Evolutionary conservation across 2,329 filamentous ascomycete genomes (phyloP).

Genomic region (Calonectria pseudoturangicola): DNA sequence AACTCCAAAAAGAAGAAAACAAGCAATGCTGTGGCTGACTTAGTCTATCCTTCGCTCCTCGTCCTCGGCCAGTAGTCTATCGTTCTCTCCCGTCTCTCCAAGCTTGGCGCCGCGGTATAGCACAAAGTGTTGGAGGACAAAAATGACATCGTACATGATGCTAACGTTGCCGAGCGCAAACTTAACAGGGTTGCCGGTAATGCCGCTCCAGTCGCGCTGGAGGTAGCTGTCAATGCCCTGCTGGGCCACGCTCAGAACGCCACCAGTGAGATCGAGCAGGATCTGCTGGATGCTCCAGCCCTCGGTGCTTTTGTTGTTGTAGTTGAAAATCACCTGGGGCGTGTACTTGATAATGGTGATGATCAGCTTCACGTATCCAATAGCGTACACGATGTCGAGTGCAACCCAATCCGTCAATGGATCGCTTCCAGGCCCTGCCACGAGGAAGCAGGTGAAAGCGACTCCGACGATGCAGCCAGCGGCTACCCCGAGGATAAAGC

Average conservation of each 20-base stretch:
- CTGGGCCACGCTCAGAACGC: conserved; percentile 87
- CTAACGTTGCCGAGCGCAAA: conserved; percentile 89
- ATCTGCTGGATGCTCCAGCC: conserved; percentile 94
- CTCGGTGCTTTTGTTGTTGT: conserved; percentile 86
- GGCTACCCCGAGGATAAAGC: conserved; percentile 80
- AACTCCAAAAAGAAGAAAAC: conserved; percentile 3
- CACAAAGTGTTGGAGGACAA: conserved; percentile 91
- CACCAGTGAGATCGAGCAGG: conserved; percentile 87
- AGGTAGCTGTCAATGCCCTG: conserved; percentile 89
- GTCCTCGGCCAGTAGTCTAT: conserved; percentile 56
- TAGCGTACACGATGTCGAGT: conserved; percentile 78
- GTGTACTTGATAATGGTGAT: conserved; percentile 95
- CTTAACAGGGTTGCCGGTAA: conserved; percentile 95
- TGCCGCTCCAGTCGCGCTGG: conserved; percentile 90
- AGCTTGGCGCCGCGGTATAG: conserved; percentile 72
- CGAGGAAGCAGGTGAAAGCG: conserved; percentile 67
- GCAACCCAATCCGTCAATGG: conserved; percentile 73
- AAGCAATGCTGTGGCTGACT: neutral
- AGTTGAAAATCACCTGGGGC: conserved; percentile 90
- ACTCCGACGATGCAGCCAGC: conserved; percentile 80
- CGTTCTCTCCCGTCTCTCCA: conserved; percentile 46
- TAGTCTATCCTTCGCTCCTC: conserved; percentile 55
- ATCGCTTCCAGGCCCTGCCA: conserved; percentile 63
- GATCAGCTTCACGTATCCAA: conserved; percentile 92
- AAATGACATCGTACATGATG: conserved; percentile 89